Evolutionary conservation across 1,284 basidiomycete genomes (phyloP), one percentile per base, ranked within the genome.

Genomic region (Pseudozyma tsukubaensis): DNA sequence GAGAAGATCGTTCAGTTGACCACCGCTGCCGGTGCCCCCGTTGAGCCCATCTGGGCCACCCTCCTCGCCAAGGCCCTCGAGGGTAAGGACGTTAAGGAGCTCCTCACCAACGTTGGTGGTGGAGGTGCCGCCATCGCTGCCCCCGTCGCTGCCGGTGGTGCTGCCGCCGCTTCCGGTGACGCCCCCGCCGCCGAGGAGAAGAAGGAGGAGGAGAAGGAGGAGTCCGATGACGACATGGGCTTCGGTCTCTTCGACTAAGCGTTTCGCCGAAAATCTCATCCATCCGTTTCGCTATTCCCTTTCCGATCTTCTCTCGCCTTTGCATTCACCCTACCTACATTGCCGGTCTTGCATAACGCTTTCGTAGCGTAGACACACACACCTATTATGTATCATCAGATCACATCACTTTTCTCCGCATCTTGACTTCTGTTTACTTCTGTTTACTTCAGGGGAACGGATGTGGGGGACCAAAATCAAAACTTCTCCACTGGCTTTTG

Each of bases 11-110:
- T 89, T 81, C 88, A 93, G 60, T 86, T 98, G 84, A 93, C 92
- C 81, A 86, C 85, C 62, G 94, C 94, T 59, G 96, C 96, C 64
- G 87, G 88, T 73, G 89, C 93, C 71, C 94, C 97, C 55, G 85
- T 97, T 72, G 97, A 99, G 88, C 90, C 94, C 74, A 99, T 99
- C 89, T 99, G 96, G 96, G 94, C 95, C 70, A 87, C 91, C 50
- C 92, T 99, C 81, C 91, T 99, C 84, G 92, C 96, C 80, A 99
- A 98, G 87, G 95, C 96, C 40, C 91, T 99, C 59, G 95, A 97
- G 88, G 95, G 95, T 83, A 97, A 97, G 90, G 91, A 98, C 87
- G 89, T 98, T 84, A 97, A 94, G 88, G 94, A 96, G 58, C 88
- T 99, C 76, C 89, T 97, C 69, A 92, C 92, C 77, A 95, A 94